Base-by-base conservation (phyloP, 1,284 basidiomycete species). In the Pseudozyma hubeiensis region DNA sequence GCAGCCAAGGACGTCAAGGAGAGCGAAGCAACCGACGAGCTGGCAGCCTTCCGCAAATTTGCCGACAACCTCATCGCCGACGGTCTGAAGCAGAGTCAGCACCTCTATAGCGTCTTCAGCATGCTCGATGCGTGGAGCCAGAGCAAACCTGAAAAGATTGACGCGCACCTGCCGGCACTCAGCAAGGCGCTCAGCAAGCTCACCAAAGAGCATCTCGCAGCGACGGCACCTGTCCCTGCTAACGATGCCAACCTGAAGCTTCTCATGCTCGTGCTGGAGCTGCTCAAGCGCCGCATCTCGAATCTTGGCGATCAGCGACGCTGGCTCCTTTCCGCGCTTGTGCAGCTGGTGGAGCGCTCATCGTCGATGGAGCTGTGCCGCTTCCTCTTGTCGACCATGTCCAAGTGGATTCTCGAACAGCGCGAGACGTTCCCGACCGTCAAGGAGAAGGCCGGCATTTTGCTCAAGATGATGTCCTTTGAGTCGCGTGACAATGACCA, bases 391-490 rank as follows among this genome's bases (percentile, higher is more conserved):
- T 91, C 94, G 58, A 89, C 96, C 70, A 90, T 93, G 64, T 89
- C 92, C 54, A 91, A 92, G 49, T 99, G 97, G 96, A 90, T 92
- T 19, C 87, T 94, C 77, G 90, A 92, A 47, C 77, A 78, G 52
- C 51, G 62, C 34, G 83, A 84, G 65, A 52, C 77, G 10, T 85
- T 84, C 75, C 94, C 95, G 1, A 93, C 92, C 0, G 91, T 94
- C 88, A 97, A 97, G 86, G 97, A 99, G 86, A 99, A 98, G 85
- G 92, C 95, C 0, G 90, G 89, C 34, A 86, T 99, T 37, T 85
- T 99, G 67, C 89, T 93, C 82, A 94, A 94, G 85, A 97, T 99
- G 94, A 89, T 90, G 33, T 88, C 89, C 17, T 97, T 93, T 83
- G 96, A 99, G 86, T 70, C 78, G 16, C 88, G 88, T 43, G 90